Conservation (phyloP, 345 rosid species). For the Zanthoxylum bungeanum region DNA sequence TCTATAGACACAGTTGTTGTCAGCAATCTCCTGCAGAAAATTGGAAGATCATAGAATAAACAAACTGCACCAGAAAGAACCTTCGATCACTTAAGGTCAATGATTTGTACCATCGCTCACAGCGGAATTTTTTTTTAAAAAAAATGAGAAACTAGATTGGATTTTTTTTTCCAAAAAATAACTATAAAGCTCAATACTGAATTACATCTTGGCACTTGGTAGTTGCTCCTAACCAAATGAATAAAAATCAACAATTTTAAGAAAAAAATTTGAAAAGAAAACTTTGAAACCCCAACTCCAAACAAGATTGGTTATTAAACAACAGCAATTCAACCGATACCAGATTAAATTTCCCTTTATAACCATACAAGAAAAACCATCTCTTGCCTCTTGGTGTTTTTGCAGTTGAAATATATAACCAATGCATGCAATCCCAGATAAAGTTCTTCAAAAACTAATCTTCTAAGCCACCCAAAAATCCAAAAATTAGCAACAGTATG, state of each 20-base stretch:
- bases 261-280: background rate
- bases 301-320: background rate
- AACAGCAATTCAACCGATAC: background rate
- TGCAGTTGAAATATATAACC: background rate
- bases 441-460: too few relatives aligned
- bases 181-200: background rate
- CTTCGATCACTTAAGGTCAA: background rate
- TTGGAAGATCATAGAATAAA: background rate
- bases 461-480: background rate
- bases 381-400: background rate
- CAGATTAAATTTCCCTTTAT: background rate
- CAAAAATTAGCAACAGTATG: background rate
- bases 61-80: background rate
- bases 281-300: background rate
- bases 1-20: constrained; percentile 54
- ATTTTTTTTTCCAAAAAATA: too few relatives aligned
- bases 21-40: constrained; percentile 56
- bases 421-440: background rate
- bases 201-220: too few relatives aligned
- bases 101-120: background rate
- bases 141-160: background rate
- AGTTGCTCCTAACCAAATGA: background rate
- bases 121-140: background rate
- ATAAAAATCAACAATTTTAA: background rate
- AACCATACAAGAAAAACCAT: background rate